Evolutionary conservation across 805 yeast species (phyloP), one percentile per base, ranked within the genome.

Genomic region (Starmerella geochares): DNA sequence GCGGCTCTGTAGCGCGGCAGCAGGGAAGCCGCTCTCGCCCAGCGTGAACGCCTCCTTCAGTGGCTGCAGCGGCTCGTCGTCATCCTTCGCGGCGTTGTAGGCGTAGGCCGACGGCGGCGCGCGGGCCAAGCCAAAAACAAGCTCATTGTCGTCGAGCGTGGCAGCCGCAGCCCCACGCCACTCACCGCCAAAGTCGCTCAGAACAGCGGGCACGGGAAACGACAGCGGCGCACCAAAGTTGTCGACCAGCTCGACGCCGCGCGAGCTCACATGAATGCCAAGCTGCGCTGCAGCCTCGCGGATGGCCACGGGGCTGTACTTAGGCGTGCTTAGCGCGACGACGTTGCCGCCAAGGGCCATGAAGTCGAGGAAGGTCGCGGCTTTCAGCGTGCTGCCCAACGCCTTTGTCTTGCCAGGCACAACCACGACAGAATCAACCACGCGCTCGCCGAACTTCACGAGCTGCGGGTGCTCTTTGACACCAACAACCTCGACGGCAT

Each of bases 221-320:
- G 27, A 11, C 21, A 42, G 20, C 20, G 37, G 8, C 17, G 10
- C 20, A 32, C 25, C 62, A 67, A 86, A 86, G 64, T 83, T 81
- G 65, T 87, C 95, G 7, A 73, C 64, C 39, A 82, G 68, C 48
- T 70, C 65, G 63, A 77, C 79, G 46, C 78, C 81, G 62, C 78
- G 83, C 51, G 95, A 94, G 44, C 92, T 76, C 51, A 96, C 84
- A 60, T 72, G 77, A 46, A 92, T 80, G 28, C 96, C 98, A 56
- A 88, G 67, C 63, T 88, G 86, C 60, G 79, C 77, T 56, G 86
- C 74, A 59, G 83, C 81, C 2, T 75, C 68, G 53, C 86, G 77
- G 29, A 83, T 67, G 17, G 81, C 76, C 23, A 83, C 85, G 35
- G 81, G 77, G 14, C 73, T 60, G 16, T 75, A 76, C 8, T 59